phyloP scores from a whole-genome alignment of 768 basidiomycete species.

The Coprinopsis marcescibilis region DNA sequence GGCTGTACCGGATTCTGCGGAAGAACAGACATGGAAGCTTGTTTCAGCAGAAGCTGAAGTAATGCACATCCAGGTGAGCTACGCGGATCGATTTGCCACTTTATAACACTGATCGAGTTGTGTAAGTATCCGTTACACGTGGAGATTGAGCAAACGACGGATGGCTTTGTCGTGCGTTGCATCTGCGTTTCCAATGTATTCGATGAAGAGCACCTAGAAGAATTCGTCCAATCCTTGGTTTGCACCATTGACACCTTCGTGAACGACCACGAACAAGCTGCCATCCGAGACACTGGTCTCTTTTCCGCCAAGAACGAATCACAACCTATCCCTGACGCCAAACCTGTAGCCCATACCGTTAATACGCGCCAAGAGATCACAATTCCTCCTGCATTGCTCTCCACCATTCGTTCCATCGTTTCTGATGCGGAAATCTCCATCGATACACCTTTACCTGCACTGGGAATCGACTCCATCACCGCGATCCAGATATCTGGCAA shows the following conservation, averaged over 20 bases:
- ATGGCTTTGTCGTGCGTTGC: conserved; percentile 28
- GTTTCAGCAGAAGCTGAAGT: conserved; percentile 13
- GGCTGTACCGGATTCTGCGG: conserved; percentile 10
- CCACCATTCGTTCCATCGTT: conserved; percentile 8
- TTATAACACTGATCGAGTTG: neutral
- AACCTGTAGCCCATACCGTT: neutral
- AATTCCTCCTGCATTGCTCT: conserved; percentile 6
- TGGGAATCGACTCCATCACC: conserved; percentile 47
- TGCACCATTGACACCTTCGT: conserved; percentile 15
- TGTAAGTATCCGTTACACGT: conserved; percentile 39
- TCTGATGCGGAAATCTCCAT: conserved; percentile 19
- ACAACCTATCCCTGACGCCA: neutral
- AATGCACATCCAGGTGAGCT: conserved; percentile 23
- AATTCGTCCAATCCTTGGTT: conserved; percentile 16
- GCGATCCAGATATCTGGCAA: conserved; percentile 39
- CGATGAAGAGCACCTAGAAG: conserved; percentile 18
- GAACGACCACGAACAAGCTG: conserved; percentile 9
- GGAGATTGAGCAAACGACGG: conserved; percentile 29
- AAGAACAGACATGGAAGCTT: conserved; percentile 24
- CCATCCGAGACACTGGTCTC: neutral
- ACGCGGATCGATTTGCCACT: neutral
- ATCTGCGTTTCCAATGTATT: conserved; percentile 29
- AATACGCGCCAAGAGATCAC: neutral
- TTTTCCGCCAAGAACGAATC: neutral
- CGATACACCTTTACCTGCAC: conserved; percentile 29